Conservation (phyloP, 345 rosid genomes). For the Salix brachista region DNA sequence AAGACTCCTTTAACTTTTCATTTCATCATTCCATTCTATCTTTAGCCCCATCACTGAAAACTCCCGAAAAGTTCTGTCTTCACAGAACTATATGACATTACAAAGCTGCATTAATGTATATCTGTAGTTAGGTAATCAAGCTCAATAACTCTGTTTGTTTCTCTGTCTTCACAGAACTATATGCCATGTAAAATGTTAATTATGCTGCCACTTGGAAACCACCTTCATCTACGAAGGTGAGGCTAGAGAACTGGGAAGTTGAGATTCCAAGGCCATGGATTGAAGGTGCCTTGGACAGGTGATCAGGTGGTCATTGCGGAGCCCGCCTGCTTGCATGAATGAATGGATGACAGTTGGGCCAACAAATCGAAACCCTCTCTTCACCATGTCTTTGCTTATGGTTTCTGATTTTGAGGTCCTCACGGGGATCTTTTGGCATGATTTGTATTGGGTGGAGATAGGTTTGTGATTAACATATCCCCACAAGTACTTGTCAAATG, state of each 20-base stretch:
- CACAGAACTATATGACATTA: neutral
- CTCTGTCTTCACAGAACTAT: neutral
- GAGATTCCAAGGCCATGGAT: slow-evolving; percentile 29
- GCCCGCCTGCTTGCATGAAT: slow-evolving; percentile 69
- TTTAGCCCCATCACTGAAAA: slow-evolving; percentile 1
- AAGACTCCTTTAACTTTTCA: neutral
- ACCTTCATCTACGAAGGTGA: slow-evolving; percentile 9
- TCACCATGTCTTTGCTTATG: slow-evolving; percentile 68
- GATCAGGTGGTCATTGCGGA: slow-evolving; percentile 57
- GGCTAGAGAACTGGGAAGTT: neutral
- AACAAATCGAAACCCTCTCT: slow-evolving; percentile 57
- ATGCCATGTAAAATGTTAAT: neutral
- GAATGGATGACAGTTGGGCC: slow-evolving; percentile 64
- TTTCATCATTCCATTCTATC: neutral
- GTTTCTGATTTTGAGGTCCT: slow-evolving; percentile 65
- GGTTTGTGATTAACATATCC: slow-evolving; percentile 49
- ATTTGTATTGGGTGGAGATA: slow-evolving; percentile 40
- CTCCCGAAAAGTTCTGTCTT: slow-evolving; percentile 2
- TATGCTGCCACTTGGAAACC: neutral
- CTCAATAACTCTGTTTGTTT: neutral
- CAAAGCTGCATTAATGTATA: neutral
- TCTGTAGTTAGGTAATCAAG: slow-evolving; percentile 5
- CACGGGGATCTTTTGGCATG: slow-evolving; percentile 52
- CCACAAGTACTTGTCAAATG: slow-evolving; percentile 60
- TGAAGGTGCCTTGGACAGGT: slow-evolving; percentile 60